These are phyloP conservation scores for Limnanthes douglasii DNA, from an alignment of 345 rosid genomes.

Conservation along the genomic window DNA sequence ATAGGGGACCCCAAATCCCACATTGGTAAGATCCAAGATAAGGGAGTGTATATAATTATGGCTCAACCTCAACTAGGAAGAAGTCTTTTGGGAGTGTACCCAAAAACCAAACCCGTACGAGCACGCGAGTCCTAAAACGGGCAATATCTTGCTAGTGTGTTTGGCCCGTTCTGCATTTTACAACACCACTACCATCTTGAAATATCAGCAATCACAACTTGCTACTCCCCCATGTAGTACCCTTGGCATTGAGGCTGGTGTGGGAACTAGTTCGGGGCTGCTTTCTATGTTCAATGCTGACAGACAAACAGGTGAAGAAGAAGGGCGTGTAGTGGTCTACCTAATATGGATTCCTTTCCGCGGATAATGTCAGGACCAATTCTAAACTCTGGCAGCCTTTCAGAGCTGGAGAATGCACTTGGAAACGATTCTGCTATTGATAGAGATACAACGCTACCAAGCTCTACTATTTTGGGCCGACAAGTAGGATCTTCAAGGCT, in stretches of 20 bases:
- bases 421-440: conserved; percentile 27
- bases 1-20: too few species aligned
- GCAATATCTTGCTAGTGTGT: too few species aligned
- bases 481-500: conserved; percentile 56
- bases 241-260: conserved; percentile 18
- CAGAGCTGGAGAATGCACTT: conserved; percentile 50
- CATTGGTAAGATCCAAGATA: too few species aligned
- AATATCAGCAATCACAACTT: conserved; percentile 90
- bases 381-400: conserved; percentile 35
- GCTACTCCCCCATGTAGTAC: conserved; percentile 66
- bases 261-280: conserved; percentile 65
- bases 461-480: conserved; percentile 40
- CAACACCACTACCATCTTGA: conserved; percentile 91
- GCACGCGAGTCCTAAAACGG: too few species aligned
- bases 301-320: conserved; percentile 56
- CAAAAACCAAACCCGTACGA: too few species aligned
- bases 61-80: too few species aligned
- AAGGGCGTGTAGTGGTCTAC: conserved; percentile 24
- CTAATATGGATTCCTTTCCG: conserved; percentile 54
- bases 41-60: too few species aligned
- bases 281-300: conserved; percentile 42
- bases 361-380: conserved; percentile 56
- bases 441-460: conserved; percentile 30
- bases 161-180: too few species aligned
- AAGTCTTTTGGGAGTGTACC: too few species aligned